Evolutionary conservation across 371 early-diverging fungal genomes (phyloP).

Genomic region (Capillidium heterosporum): DNA sequence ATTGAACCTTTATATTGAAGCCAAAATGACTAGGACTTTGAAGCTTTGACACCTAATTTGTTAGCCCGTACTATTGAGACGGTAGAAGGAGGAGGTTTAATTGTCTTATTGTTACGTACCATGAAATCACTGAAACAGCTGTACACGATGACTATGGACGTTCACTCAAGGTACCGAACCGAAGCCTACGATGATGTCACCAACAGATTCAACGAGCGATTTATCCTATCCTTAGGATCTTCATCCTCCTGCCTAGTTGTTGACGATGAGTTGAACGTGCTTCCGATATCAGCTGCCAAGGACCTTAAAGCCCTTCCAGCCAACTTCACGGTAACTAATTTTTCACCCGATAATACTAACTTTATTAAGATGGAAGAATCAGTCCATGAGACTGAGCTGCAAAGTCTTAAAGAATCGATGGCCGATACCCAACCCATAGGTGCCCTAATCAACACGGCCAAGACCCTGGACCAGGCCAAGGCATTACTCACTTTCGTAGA

Average conservation of each 20-base stretch:
- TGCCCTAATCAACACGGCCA: slow-evolving; percentile 53
- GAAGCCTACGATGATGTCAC: slow-evolving; percentile 85
- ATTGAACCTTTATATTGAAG: slow-evolving; percentile 6
- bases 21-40: slow-evolving; percentile 65
- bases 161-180: slow-evolving; percentile 83
- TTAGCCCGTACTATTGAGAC: slow-evolving; percentile 96
- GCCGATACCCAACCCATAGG: slow-evolving; percentile 78
- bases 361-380: slow-evolving; percentile 30
- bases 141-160: slow-evolving; percentile 97
- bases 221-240: slow-evolving; percentile 81
- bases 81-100: slow-evolving; percentile 97
- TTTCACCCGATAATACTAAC: neutral
- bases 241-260: slow-evolving; percentile 88
- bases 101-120: slow-evolving; percentile 82
- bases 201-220: slow-evolving; percentile 94
- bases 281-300: slow-evolving; percentile 82
- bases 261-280: slow-evolving; percentile 91
- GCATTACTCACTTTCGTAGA: slow-evolving; percentile 89
- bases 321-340: slow-evolving; percentile 6
- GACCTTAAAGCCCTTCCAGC: slow-evolving; percentile 69
- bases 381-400: slow-evolving; percentile 51
- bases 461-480: slow-evolving; percentile 89
- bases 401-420: slow-evolving; percentile 59
- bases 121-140: slow-evolving; percentile 91
- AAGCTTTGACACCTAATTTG: slow-evolving; percentile 95